Percentiles rank a stretch among this genome's conserved stretches.
phyloP scores from a whole-genome alignment of 2,329 filamentous ascomycete species.

The Pleoardoris graminearum region DNA sequence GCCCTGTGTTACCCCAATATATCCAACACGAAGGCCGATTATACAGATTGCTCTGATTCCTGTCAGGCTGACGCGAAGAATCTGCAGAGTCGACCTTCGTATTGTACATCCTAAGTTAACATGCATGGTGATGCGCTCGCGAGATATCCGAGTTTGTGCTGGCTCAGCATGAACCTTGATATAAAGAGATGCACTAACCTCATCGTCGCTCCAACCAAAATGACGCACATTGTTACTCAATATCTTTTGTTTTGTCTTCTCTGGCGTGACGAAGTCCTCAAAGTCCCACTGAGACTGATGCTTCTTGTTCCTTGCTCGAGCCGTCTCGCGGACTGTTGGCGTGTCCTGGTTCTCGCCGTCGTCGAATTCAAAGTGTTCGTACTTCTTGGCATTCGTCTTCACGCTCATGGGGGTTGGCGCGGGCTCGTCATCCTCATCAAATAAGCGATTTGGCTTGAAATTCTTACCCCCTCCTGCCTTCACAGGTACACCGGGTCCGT shows the following conservation, averaged over 20 bases:
- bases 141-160: background rate
- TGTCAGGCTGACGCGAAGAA: no score
- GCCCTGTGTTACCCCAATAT: no score
- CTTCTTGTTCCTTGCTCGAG: constrained; percentile 50
- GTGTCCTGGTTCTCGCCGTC: constrained; percentile 65
- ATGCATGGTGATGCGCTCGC: no score
- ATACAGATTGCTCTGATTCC: no score
- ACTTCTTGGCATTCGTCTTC: constrained; percentile 77
- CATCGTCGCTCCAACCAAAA: constrained; percentile 74
- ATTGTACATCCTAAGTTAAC: no score
- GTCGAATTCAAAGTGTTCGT: constrained; percentile 81
- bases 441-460: constrained; percentile 58
- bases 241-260: constrained; percentile 69
- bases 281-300: constrained; percentile 83
- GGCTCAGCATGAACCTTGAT: constrained; percentile 3
- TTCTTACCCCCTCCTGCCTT: constrained; percentile 58
- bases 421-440: constrained; percentile 53
- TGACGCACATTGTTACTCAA: constrained; percentile 73
- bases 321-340: constrained; percentile 35
- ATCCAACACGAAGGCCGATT: no score
- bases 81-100: no score
- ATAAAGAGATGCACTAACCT: constrained; percentile 46
- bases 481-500: constrained; percentile 45
- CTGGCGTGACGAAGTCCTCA: constrained; percentile 81
- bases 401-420: constrained; percentile 42